These are phyloP conservation scores for Saccharum spontaneum DNA, from an alignment of 176 grass and related monocot species.

Conservation along the genomic window DNA sequence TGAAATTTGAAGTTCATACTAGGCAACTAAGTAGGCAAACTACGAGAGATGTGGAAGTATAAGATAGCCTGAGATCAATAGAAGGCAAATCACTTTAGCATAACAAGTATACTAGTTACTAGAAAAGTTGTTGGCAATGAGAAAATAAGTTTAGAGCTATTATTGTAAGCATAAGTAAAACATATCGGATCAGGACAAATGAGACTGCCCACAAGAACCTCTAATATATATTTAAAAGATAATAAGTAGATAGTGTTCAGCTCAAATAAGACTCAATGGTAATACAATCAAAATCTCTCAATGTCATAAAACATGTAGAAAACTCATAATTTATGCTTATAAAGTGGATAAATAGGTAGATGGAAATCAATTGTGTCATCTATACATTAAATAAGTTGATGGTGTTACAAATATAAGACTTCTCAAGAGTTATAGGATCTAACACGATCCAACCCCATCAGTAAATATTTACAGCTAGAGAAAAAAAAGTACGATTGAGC, in stretches of 20 bases:
- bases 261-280: not conserved
- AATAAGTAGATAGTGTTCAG: not conserved
- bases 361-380: not conserved
- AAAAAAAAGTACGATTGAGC: not conserved
- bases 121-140: not conserved
- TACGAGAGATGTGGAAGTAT: not conserved
- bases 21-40: not conserved
- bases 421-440: not conserved
- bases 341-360: not conserved
- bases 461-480: conserved; percentile 1
- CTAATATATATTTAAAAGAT: not conserved
- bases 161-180: not conserved
- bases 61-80: not conserved
- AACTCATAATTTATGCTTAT: not conserved
- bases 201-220: not conserved
- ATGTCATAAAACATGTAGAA: not conserved
- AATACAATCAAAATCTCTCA: not conserved
- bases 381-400: conserved; percentile 18
- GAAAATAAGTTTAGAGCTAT: not conserved
- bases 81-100: not conserved
- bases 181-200: not conserved
- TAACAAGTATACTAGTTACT: not conserved
- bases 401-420: not conserved
- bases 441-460: not conserved
- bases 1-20: not conserved